Evolutionary conservation across 805 yeast species (phyloP), one percentile per base, ranked within the genome.

Genomic region (Metschnikowia colocasiae): DNA sequence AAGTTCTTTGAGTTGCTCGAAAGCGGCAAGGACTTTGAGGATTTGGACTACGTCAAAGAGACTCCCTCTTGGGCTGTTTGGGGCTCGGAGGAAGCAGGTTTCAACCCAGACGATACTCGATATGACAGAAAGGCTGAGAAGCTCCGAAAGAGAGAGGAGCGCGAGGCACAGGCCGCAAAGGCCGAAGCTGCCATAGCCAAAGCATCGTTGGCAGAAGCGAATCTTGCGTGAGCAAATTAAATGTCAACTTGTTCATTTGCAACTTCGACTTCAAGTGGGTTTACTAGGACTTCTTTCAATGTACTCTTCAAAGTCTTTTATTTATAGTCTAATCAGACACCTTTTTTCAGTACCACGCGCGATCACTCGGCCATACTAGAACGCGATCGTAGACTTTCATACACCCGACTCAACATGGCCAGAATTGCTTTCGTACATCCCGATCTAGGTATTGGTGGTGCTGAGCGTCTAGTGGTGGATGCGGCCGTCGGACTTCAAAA

Each of bases 371-470:
- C n/a, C 4, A 36, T 15, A 5, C 15, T 15, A 25, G 29, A 25
- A 9, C 30, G 20, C 27, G 30, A 9, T 26, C 30, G 9, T 10
- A 16, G 13, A 16, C 23, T 6, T 15, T 23, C 30, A n/a, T 36
- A 35, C 26, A 35, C 38, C 26, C 12, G 16, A 22, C 18, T 22
- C 18, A 7, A 35, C 15, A 54, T 52, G 57, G 36, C 52, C 16
- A 81, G 74, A 50, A 76, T 92, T 30, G 97, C 97, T 1, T 87
- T 94, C 57, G 68, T 94, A 4, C 99, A 94, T 61, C 99, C 99
- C 0, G 99, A 94, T 67, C 69, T 94, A 45, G 99, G 99, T 0
- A 92, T 92, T 48, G 99, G 86, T 4, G 99, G 99, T 3, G 99
- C 99, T 1, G 99, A 94, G 62, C 75, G 99, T 49, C 75, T 95